Evolutionary conservation across 2,329 filamentous ascomycete species (phyloP), one percentile per base, ranked within the genome.

Genomic region (Scedosporium minutisporum): DNA sequence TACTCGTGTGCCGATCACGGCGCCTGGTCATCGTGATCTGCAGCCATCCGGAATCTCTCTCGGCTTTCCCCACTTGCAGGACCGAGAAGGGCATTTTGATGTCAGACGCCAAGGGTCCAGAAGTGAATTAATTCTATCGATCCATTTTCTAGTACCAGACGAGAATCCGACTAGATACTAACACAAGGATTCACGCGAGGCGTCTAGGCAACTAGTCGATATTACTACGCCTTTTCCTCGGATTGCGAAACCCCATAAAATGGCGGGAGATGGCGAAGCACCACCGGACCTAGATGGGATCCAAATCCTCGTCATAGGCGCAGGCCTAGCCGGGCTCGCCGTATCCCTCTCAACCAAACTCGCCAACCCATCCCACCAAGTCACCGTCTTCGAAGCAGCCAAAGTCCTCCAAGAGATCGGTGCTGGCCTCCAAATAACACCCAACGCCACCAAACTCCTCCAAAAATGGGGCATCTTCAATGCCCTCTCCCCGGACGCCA

Each of bases 341-440:
- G 41, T 62, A 18, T 57, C 60, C 12, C 41, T 61, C 18, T 55
- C 60, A 10, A 61, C 60, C 5, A 61, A 61, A 33, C 60, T 61
- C 10, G 60, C 46, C 23, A 61, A 61, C 18, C 46, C 59, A 9
- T n/a, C 46, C 21, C 60, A 61, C 48, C 29, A 55, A 3, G 60
- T 61, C 23, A 51, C 33, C 14, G 42, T 61, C 12, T 57, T 42
- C 25, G 60, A 57, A 29, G 48, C 29, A 21, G 60, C 48, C 14
- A 57, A 42, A 48, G 60, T 27, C n/a, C 65, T 66, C 16, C 65
- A 66, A 53, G 65, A 66, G 62, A 64, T 65, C 18, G 65, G 65
- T 42, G 65, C 65, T 48, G 64, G 64, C 44, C 64, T 66, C n/a
- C 65, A 66, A 51, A 58, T 66, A 44, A 65, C 65, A 6, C 65